Evolutionary conservation across 139 green algal species (phyloP).

Genomic region (Chlamydomonas sphaeroides): DNA sequence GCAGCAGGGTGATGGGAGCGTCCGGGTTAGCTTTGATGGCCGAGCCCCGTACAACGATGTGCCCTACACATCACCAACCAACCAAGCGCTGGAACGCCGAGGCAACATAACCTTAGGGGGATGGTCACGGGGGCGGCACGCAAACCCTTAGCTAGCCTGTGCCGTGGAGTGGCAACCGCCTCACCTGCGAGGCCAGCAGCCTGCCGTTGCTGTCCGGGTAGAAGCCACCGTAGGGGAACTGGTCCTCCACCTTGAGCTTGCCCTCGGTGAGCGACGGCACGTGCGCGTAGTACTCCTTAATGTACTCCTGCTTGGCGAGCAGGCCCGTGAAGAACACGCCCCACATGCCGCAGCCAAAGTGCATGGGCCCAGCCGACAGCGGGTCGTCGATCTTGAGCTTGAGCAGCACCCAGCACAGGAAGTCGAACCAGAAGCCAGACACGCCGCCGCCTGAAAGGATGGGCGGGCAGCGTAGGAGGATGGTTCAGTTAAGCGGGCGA

Average conservation of each 20-base stretch:
- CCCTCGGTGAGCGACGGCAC: neutral
- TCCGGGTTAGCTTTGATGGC: too few relatives aligned
- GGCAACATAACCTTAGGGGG: too few relatives aligned
- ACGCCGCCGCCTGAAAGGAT: conserved; percentile 7
- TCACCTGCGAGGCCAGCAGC: conserved; percentile 51
- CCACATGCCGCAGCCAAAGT: conserved; percentile 71
- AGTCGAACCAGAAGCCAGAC: conserved; percentile 22
- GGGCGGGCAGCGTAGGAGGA: too few relatives aligned
- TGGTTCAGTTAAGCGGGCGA: too few relatives aligned
- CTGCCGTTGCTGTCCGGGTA: conserved; percentile 46
- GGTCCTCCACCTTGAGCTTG: neutral
- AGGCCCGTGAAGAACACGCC: conserved; percentile 64
- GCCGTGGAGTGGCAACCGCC: too few relatives aligned
- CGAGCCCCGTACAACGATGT: too few relatives aligned
- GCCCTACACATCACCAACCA: too few relatives aligned
- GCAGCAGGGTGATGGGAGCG: too few relatives aligned
- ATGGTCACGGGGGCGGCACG: too few relatives aligned
- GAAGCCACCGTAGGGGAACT: conserved; percentile 52
- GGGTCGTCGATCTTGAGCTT: conserved; percentile 41
- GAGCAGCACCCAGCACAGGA: conserved; percentile 38
- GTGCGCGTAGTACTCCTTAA: conserved; percentile 44
- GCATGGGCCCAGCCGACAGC: conserved; percentile 69
- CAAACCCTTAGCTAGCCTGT: too few relatives aligned
- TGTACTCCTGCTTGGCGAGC: conserved; percentile 50
- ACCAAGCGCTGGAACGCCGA: too few relatives aligned